Base-by-base conservation (phyloP, 495 filamentous ascomycete genomes). In the Penicillium mononematosum region DNA sequence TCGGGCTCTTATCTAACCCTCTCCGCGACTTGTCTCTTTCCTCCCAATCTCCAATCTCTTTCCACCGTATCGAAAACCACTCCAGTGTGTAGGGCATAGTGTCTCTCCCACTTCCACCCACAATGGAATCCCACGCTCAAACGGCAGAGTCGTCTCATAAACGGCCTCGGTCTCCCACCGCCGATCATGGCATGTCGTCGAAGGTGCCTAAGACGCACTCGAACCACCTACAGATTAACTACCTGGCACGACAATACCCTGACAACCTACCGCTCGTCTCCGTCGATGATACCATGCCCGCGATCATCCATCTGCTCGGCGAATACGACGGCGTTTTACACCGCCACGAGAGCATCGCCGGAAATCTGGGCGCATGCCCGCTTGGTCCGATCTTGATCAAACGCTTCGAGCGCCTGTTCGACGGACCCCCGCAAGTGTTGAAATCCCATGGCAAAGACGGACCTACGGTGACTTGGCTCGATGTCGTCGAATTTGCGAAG, bases 311-410 rank as follows among this genome's bases (percentile, higher is more conserved):
- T 36, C 78, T 91, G 55, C 83, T 96, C 61, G 80, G 80, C 62
- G 85, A 91, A 63, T 96, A 94, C 67, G 88, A 90, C 58, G 90
- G 87, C 44, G 88, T 95, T 19, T 77, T 96, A 20, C 87, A 90
- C 57, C 84, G 90, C 34, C 88, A 92, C 67, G 91, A 96, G 72
- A 91, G 87, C 63, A 84, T 96, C 53, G 90, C 91, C 43, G 84
- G 86, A 49, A 94, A 92, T 64, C 79, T 96, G 17, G 91, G 91
- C 64, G 90, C 90, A 43, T 87, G 90, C 53, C 88, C 91, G 14
- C 79, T 91, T 11, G 90, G 88, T 7, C 89, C 90, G 34, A 89
- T 92, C 39, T 75, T 95, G 50, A 83, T 94, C 53, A 89, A 91
- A 72, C 86, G 89, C 34, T 91, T 95, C 70, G 90, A 95, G 72